These are phyloP conservation scores for Alnus glutinosa DNA, from an alignment of 306 rosid genomes.

Conservation along the genomic window DNA sequence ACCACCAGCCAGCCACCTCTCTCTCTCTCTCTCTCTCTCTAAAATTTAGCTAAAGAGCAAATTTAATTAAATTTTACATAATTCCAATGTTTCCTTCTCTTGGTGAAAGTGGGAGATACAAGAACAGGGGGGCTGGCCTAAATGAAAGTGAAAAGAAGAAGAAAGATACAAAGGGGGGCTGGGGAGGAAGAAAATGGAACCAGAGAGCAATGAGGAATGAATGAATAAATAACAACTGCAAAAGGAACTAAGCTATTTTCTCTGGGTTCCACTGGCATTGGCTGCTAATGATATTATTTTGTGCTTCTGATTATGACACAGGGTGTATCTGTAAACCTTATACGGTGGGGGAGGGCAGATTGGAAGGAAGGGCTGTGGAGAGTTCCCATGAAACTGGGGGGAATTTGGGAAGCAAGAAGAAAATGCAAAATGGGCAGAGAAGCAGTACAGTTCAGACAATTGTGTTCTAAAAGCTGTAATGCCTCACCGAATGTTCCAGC, in stretches of 20 bases:
- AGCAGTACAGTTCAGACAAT: conserved; percentile 28
- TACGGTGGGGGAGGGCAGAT: conserved; percentile 48
- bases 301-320: conserved; percentile 55
- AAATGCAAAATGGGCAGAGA: conserved; percentile 31
- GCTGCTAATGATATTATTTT: conserved; percentile 61
- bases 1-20: conserved; percentile 50
- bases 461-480: conserved; percentile 69
- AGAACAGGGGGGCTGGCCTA: conserved; percentile 46
- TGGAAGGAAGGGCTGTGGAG: conserved; percentile 43
- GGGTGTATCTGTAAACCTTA: conserved; percentile 44
- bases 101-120: conserved; percentile 25
- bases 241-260: conserved; percentile 66
- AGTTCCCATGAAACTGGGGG: conserved; percentile 32
- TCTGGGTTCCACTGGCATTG: conserved; percentile 57
- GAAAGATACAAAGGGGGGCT: background rate
- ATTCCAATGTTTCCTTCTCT: conserved; percentile 5
- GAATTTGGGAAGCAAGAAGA: conserved; percentile 33
- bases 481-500: conserved; percentile 93
- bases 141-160: conserved; percentile 35
- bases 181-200: conserved; percentile 54
- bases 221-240: conserved; percentile 77
- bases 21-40: conserved; percentile 34
- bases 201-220: conserved; percentile 85
- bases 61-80: conserved; percentile 44
- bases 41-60: conserved; percentile 21